These are phyloP conservation scores for Neonothopanus nambi DNA, from an alignment of 1,284 basidiomycete genomes.

Conservation along the genomic window DNA sequence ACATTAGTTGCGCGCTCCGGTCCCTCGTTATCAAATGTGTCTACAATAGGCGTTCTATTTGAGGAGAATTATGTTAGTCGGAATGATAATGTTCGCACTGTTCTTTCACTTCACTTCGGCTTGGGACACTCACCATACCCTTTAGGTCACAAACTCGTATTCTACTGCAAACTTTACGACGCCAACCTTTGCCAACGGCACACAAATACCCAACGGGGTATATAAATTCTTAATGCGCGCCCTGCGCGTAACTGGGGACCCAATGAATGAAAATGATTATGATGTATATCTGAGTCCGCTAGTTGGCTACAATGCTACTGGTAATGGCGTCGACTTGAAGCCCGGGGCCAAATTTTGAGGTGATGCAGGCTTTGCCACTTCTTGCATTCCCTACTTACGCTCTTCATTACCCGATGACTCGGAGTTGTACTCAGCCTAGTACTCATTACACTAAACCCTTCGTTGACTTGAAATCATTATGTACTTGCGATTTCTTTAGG, in stretches of 20 bases:
- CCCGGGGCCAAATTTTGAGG: too few relatives aligned
- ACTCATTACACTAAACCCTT: too few relatives aligned
- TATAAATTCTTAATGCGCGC: slow-evolving; percentile 64
- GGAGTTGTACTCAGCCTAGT: too few relatives aligned
- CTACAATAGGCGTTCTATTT: slow-evolving; percentile 40
- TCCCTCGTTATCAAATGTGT: slow-evolving; percentile 24
- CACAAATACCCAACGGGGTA: slow-evolving; percentile 55
- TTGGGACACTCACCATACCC: slow-evolving; percentile 26
- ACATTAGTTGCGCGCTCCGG: not conserved
- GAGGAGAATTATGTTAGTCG: slow-evolving; percentile 37
- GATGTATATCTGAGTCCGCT: slow-evolving; percentile 54
- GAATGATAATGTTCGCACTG: slow-evolving; percentile 30
- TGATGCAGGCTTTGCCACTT: too few relatives aligned
- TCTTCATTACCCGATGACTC: too few relatives aligned
- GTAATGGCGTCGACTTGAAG: too few relatives aligned
- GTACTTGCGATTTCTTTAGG: too few relatives aligned
- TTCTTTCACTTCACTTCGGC: not conserved
- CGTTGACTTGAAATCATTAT: too few relatives aligned
- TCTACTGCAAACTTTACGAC: slow-evolving; percentile 31
- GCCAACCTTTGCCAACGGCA: slow-evolving; percentile 56
- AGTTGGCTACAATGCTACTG: slow-evolving; percentile 22
- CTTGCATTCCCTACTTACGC: too few relatives aligned
- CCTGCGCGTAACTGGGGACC: slow-evolving; percentile 58
- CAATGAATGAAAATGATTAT: slow-evolving; percentile 53
- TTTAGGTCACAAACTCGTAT: not conserved